Evolutionary conservation across 2,329 filamentous ascomycete genomes (phyloP).

Genomic region (Paraconiothyrium brasiliense): DNA sequence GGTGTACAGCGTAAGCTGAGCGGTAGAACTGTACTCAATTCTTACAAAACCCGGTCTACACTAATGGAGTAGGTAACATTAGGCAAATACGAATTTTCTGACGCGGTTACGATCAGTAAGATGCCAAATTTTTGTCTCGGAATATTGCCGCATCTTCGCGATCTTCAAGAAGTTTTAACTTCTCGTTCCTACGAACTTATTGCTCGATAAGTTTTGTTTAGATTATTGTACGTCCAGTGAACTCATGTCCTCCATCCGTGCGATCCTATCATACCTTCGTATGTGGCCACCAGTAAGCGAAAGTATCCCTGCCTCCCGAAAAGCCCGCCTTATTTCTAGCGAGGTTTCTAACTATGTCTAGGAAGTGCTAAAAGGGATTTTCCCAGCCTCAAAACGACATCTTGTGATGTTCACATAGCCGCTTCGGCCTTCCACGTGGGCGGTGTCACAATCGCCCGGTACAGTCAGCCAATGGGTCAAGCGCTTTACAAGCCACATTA

Average conservation of each 20-base stretch:
- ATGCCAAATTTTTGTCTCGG: not conserved
- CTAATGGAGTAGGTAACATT: not conserved
- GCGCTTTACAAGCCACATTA: not conserved
- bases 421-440: not conserved
- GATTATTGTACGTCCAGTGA: not conserved
- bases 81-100: not conserved
- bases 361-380: not conserved
- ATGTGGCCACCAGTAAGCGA: not conserved
- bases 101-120: not conserved
- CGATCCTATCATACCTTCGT: not conserved
- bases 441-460: not conserved
- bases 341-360: not conserved
- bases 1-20: constrained; percentile 1
- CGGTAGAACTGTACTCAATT: not conserved
- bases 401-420: not conserved
- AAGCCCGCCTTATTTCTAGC: not conserved
- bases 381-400: not conserved
- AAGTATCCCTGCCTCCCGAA: not conserved
- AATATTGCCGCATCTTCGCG: not conserved
- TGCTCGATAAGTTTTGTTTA: not conserved
- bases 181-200: not conserved
- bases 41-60: not conserved
- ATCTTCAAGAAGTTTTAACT: not conserved
- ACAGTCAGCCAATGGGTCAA: constrained; percentile 3
- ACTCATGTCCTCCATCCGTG: too few species aligned